These are phyloP conservation scores for Vigna reflexopilosa DNA, from an alignment of 306 rosid species.

Conservation along the genomic window DNA sequence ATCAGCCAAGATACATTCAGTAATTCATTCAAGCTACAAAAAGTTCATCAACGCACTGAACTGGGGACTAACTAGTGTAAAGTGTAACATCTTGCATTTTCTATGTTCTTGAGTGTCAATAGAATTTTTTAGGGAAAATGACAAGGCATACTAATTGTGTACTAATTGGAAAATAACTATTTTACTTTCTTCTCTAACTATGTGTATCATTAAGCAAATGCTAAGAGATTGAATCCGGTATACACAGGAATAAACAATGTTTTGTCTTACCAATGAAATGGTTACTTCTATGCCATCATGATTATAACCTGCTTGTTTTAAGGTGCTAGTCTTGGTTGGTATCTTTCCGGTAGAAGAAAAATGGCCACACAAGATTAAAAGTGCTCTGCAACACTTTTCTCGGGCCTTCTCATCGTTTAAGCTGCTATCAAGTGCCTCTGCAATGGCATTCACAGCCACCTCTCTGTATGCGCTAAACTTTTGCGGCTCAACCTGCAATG, in stretches of 20 bases:
- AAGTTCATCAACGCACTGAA: not conserved
- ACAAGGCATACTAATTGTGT: no score
- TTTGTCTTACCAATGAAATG: slow-evolving; percentile 39
- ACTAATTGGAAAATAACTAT: not conserved
- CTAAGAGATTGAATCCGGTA: not conserved
- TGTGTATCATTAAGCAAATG: not conserved
- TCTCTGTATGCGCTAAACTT: slow-evolving; percentile 60
- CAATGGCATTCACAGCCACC: slow-evolving; percentile 67
- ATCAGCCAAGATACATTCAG: slow-evolving; percentile 35
- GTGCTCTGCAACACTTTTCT: slow-evolving; percentile 68
- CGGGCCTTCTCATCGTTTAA: slow-evolving; percentile 56
- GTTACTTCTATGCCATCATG: slow-evolving; percentile 39
- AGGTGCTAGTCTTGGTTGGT: slow-evolving; percentile 50
- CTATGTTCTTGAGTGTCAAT: no score
- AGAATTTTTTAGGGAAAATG: no score
- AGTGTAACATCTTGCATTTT: no score
- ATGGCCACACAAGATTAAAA: slow-evolving; percentile 66
- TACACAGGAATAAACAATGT: not conserved
- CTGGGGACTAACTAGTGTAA: no score
- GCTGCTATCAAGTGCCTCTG: slow-evolving; percentile 70
- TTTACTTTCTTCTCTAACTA: not conserved
- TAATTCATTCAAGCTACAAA: slow-evolving; percentile 29
- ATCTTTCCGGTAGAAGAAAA: slow-evolving; percentile 61
- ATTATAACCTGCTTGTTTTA: slow-evolving; percentile 49
- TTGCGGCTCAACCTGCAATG: slow-evolving; percentile 61